Evolutionary conservation across 1,284 basidiomycete genomes (phyloP).

Genomic region (Wallemia ichthyophaga): DNA sequence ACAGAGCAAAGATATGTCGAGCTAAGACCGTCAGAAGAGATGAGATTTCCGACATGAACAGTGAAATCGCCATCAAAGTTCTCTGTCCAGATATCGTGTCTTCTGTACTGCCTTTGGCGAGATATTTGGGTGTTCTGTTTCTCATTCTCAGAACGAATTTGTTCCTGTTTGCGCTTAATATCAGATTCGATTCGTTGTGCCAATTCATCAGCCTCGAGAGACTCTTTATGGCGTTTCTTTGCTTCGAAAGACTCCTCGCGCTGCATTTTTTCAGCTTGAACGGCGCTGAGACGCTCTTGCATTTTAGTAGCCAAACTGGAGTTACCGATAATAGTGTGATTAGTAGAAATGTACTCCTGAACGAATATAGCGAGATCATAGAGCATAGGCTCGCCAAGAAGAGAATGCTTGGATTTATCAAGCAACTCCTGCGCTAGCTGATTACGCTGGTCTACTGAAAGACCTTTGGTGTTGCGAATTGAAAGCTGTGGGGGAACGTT

Average conservation of each 20-base stretch:
- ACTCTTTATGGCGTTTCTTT: neutral
- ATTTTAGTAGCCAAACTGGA: neutral
- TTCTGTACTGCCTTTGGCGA: neutral
- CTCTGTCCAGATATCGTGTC: neutral
- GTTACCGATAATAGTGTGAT: neutral
- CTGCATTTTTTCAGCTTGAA: neutral
- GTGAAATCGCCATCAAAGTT: neutral
- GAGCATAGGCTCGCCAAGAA: slow-evolving; percentile 14
- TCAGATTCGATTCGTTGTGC: neutral
- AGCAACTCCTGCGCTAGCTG: neutral
- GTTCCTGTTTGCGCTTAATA: slow-evolving; percentile 1
- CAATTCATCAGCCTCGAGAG: neutral
- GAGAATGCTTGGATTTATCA: slow-evolving; percentile 8
- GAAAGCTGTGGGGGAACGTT: neutral
- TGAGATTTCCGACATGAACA: slow-evolving; percentile 1
- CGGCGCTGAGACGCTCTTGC: neutral
- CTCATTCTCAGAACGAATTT: neutral
- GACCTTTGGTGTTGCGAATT: neutral
- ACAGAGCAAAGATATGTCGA: slow-evolving; percentile 5
- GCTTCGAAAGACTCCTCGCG: neutral
- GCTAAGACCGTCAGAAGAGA: neutral
- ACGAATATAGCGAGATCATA: slow-evolving; percentile 9
- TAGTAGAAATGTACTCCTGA: neutral
- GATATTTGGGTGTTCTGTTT: neutral
- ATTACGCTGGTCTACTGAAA: neutral